These are phyloP conservation scores for Elaeis guineensis DNA, from an alignment of 176 grass and related monocot genomes.

Conservation along the genomic window DNA sequence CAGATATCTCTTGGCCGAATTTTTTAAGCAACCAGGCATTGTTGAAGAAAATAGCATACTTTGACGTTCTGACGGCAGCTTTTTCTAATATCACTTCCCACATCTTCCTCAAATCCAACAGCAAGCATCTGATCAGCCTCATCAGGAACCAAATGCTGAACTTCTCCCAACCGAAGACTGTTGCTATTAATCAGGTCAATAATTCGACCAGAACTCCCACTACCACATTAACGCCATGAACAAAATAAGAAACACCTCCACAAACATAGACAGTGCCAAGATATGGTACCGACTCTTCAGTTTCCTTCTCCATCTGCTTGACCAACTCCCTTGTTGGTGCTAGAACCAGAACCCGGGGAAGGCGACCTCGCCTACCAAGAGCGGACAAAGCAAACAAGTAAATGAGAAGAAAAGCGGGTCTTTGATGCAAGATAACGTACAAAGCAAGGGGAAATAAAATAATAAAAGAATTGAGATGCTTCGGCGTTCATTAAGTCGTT, in stretches of 20 bases:
- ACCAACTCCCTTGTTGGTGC: conserved; percentile 91
- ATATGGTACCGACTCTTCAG: conserved; percentile 80
- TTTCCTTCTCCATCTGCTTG: conserved; percentile 98
- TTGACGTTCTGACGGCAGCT: conserved; percentile 55
- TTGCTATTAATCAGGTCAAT: conserved; percentile 84
- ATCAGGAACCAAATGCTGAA: conserved; percentile 82
- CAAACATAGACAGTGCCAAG: conserved; percentile 84
- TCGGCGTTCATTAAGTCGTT: conserved; percentile 49
- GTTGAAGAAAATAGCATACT: conserved; percentile 98
- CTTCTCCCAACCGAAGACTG: conserved; percentile 71
- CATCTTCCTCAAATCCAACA: conserved; percentile 97
- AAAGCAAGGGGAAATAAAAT: background rate
- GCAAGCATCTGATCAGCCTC: conserved; percentile 99
- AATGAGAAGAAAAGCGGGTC: no score
- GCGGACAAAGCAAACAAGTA: background rate
- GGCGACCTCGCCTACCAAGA: conserved; percentile 34
- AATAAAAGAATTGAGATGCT: conserved; percentile 27
- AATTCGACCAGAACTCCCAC: conserved; percentile 90
- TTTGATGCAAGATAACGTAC: no score
- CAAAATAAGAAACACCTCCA: conserved; percentile 90
- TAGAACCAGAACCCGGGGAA: conserved; percentile 72
- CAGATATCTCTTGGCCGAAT: conserved; percentile 69
- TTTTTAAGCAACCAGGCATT: conserved; percentile 96
- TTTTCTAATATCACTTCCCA: conserved; percentile 83
- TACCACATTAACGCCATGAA: conserved; percentile 89